Evolutionary conservation across 2,329 filamentous ascomycete species (phyloP).

Genomic region (Claviceps sorghi): DNA sequence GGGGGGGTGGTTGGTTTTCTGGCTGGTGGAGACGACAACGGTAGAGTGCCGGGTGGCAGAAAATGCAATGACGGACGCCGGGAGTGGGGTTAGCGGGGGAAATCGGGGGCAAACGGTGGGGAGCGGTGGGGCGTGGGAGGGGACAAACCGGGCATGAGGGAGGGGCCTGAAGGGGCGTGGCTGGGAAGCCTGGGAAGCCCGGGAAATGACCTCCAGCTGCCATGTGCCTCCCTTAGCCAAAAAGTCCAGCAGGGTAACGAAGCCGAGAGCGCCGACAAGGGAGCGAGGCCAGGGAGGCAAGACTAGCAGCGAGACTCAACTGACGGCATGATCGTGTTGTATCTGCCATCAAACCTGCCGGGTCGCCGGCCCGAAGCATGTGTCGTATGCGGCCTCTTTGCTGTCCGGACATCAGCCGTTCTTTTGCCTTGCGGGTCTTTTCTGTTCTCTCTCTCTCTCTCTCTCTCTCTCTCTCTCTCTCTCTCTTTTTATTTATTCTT

Average conservation of each 20-base stretch:
- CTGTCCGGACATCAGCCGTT: neutral
- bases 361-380: neutral
- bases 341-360: neutral
- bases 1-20: too few relatives aligned
- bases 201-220: neutral
- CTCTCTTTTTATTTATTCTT: neutral
- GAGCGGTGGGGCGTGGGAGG: too few relatives aligned
- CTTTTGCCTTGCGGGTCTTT: too few relatives aligned
- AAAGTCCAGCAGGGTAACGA: neutral
- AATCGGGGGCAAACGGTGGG: too few relatives aligned
- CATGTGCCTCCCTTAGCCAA: neutral
- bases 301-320: neutral
- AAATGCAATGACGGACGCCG: neutral
- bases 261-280: neutral
- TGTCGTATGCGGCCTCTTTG: neutral
- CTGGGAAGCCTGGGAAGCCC: neutral
- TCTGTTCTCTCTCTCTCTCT: too few relatives aligned
- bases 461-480: too few relatives aligned
- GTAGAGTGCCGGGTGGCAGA: slow-evolving; percentile 5
- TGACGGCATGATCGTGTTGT: neutral
- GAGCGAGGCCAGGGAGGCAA: neutral
- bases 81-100: neutral
- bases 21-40: slow-evolving; percentile 1
- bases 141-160: neutral
- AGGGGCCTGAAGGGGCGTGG: too few relatives aligned